phyloP scores from a whole-genome alignment of 2,329 filamentous ascomycete genomes.

The Mariannaea elegans region DNA sequence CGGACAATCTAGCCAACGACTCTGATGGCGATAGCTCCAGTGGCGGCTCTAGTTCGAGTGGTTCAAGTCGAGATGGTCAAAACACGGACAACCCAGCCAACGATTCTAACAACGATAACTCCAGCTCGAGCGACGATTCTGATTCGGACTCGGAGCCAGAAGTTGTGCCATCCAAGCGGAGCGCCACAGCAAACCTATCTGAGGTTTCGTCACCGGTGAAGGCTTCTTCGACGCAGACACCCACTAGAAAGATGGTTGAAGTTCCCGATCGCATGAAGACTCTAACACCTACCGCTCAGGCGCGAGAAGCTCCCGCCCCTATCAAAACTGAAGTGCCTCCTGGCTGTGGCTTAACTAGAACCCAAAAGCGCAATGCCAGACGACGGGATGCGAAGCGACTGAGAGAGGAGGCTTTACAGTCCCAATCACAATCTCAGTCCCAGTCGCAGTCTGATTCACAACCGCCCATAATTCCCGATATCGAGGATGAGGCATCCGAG shows the following conservation, averaged over 20 bases:
- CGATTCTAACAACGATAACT: slow-evolving; percentile 22
- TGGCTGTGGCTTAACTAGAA: slow-evolving; percentile 51
- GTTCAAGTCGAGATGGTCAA: too few species aligned
- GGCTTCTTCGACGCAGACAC: not conserved
- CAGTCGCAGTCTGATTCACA: slow-evolving; percentile 37
- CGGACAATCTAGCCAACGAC: slow-evolving; percentile 20
- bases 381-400: slow-evolving; percentile 50
- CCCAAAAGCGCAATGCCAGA: slow-evolving; percentile 62
- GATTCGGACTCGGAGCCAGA: slow-evolving; percentile 47
- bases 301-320: slow-evolving; percentile 8
- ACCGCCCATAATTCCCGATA: slow-evolving; percentile 21
- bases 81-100: slow-evolving; percentile 5
- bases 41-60: too few species aligned
- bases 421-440: slow-evolving; percentile 30
- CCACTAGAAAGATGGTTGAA: not conserved
- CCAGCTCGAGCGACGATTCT: slow-evolving; percentile 34
- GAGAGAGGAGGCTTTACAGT: slow-evolving; percentile 8
- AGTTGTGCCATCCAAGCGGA: slow-evolving; percentile 47
- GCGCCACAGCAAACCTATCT: slow-evolving; percentile 6
- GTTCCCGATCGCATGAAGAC: slow-evolving; percentile 4
- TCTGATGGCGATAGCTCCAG: slow-evolving; percentile 14
- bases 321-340: slow-evolving; percentile 36
- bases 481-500: slow-evolving; percentile 34
- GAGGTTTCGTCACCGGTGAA: not conserved
- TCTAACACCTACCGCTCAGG: slow-evolving; percentile 1